Percentiles rank a stretch among this genome's conserved stretches.
phyloP scores from a whole-genome alignment of 129 eudicot species.

The Saposhnikovia divaricata region DNA sequence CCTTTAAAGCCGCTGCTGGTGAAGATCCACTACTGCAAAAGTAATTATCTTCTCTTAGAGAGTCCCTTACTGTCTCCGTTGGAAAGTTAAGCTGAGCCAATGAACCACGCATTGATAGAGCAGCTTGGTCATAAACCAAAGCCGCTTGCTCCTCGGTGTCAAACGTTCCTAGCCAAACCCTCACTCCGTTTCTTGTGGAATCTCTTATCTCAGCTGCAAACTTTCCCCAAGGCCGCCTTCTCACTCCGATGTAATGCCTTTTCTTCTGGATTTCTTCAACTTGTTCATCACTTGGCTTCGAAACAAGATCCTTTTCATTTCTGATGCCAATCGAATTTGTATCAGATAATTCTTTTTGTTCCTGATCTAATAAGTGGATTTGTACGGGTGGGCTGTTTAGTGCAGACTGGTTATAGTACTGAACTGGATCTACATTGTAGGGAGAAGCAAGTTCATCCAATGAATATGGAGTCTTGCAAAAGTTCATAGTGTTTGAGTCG shows the following conservation, averaged over 20 bases:
- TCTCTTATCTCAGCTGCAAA: slow-evolving; percentile 1
- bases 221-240: slow-evolving; percentile 3
- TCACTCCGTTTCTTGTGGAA: neutral
- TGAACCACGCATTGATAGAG: slow-evolving; percentile 1
- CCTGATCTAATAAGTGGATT: neutral
- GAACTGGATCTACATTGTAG: neutral
- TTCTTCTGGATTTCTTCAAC: neutral
- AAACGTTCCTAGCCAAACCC: neutral
- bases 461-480: neutral
- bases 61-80: neutral
- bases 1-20: neutral
- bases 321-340: neutral
- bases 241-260: neutral
- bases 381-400: neutral
- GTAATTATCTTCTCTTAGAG: neutral
- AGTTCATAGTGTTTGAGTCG: neutral
- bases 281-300: neutral
- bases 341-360: neutral
- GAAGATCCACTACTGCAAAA: neutral
- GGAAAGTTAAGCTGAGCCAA: neutral
- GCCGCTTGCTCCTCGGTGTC: slow-evolving; percentile 2
- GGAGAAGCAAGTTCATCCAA: neutral
- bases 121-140: slow-evolving; percentile 1
- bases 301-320: neutral
- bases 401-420: neutral